Evolutionary conservation across 1,284 basidiomycete species (phyloP).

Genomic region (Tilletia walkeri): DNA sequence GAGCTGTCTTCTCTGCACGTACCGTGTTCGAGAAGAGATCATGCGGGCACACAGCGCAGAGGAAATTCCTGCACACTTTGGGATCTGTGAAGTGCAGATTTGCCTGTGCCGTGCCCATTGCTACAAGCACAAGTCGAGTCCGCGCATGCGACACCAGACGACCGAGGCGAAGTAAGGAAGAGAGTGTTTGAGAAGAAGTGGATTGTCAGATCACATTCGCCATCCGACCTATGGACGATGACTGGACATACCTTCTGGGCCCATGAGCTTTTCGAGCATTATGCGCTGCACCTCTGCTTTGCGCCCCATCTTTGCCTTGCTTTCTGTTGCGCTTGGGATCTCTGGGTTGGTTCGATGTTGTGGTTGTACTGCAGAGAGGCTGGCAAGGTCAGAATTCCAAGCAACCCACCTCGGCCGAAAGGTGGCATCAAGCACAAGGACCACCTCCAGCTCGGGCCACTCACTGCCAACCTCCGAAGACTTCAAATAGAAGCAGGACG

Average conservation of each 20-base stretch:
- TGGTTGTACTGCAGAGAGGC: not conserved
- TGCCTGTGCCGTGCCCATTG: slow-evolving; percentile 49
- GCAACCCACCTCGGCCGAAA: too few species aligned
- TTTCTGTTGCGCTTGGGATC: not conserved
- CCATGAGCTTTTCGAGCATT: slow-evolving; percentile 70
- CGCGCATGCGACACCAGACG: too few species aligned
- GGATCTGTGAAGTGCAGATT: slow-evolving; percentile 90
- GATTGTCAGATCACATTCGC: not conserved
- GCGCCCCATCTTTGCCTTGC: slow-evolving; percentile 40
- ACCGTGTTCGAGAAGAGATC: slow-evolving; percentile 97
- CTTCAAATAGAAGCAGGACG: too few species aligned
- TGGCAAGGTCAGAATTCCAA: too few species aligned
- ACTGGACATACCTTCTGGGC: slow-evolving; percentile 34
- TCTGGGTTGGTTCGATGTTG: not conserved
- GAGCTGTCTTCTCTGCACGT: slow-evolving; percentile 55
- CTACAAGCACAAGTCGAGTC: slow-evolving; percentile 20
- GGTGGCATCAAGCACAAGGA: too few species aligned
- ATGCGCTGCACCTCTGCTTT: slow-evolving; percentile 80
- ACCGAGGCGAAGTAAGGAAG: not conserved
- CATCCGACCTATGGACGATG: not conserved
- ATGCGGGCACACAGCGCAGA: slow-evolving; percentile 97
- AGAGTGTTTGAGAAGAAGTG: not conserved
- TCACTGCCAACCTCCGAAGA: too few species aligned
- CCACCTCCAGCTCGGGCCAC: too few species aligned
- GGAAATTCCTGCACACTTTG: slow-evolving; percentile 98